Conservation (phyloP, 352 stramenopile species). For the Pythium coloratum region DNA sequence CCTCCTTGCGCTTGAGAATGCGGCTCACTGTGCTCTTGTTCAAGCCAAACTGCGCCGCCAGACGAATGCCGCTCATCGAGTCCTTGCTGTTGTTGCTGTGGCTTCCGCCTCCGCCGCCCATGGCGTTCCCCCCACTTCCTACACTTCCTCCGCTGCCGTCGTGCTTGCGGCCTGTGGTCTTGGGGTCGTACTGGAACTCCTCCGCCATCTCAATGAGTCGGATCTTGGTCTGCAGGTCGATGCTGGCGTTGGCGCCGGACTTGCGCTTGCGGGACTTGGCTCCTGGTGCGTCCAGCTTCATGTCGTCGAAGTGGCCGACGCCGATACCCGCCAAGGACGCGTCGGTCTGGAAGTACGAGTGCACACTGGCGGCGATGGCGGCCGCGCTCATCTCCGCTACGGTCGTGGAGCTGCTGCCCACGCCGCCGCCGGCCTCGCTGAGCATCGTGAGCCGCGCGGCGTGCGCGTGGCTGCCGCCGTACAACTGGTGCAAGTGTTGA, state of each 20-base stretch:
- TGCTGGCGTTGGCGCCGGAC: conserved; percentile 59
- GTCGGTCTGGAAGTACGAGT: conserved; percentile 24
- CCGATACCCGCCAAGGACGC: conserved; percentile 9
- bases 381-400: conserved; percentile 1
- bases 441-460: conserved; percentile 16
- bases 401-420: not conserved
- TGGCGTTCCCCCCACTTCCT: not conserved
- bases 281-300: conserved; percentile 7
- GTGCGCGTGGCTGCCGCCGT: conserved; percentile 14
- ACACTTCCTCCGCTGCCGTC: not conserved
- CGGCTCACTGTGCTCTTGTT: conserved; percentile 85
- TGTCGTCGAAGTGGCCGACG: conserved; percentile 20
- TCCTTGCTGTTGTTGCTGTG: conserved; percentile 27
- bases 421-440: conserved; percentile 16
- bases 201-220: conserved; percentile 79
- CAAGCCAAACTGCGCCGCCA: conserved; percentile 72
- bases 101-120: not conserved
- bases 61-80: conserved; percentile 69
- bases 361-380: conserved; percentile 12
- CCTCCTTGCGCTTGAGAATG: conserved; percentile 85
- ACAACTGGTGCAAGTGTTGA: not conserved
- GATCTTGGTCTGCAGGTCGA: conserved; percentile 86
- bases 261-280: conserved; percentile 46
- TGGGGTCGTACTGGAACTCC: conserved; percentile 81
- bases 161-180: conserved; percentile 25